These are phyloP conservation scores for Arabidopsis hybrid DNA, from an alignment of 441 rosid species.

Conservation along the genomic window DNA sequence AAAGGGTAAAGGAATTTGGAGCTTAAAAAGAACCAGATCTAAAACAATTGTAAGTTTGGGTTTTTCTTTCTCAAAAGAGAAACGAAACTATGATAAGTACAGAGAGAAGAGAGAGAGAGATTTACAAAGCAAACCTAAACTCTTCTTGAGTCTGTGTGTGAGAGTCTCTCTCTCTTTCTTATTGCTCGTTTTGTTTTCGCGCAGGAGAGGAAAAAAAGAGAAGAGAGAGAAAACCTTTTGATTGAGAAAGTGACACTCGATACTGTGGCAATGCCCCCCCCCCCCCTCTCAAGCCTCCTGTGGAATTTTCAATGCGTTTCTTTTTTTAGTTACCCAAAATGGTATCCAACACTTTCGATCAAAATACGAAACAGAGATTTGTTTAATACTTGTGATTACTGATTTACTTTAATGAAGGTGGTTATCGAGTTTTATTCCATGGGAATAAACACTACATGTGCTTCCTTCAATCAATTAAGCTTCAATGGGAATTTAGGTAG, in stretches of 20 bases:
- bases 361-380: background rate
- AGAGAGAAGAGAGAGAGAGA: conserved; percentile 34
- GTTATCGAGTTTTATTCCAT: conserved; percentile 27
- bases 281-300: background rate
- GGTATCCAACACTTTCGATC: background rate
- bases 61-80: conserved; percentile 30
- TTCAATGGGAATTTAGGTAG: background rate
- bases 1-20: conserved; percentile 29
- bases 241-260: conserved; percentile 43
- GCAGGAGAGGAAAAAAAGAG: conserved; percentile 34
- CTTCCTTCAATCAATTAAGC: conserved; percentile 10
- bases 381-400: conserved; percentile 5
- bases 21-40: conserved; percentile 41
- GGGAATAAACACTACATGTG: conserved; percentile 23
- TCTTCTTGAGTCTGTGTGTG: background rate
- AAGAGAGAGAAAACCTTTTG: conserved; percentile 47
- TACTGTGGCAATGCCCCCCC: conserved; percentile 18
- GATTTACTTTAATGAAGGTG: conserved; percentile 32
- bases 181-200: conserved; percentile 38
- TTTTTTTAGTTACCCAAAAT: background rate
- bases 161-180: conserved; percentile 3
- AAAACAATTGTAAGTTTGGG: conserved; percentile 4
- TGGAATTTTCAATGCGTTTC: conserved; percentile 22
- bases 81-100: conserved; percentile 24
- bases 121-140: conserved; percentile 40